These are phyloP conservation scores for Sanghuangporus sanghuang DNA, from an alignment of 1,284 basidiomycete species.

Conservation along the genomic window DNA sequence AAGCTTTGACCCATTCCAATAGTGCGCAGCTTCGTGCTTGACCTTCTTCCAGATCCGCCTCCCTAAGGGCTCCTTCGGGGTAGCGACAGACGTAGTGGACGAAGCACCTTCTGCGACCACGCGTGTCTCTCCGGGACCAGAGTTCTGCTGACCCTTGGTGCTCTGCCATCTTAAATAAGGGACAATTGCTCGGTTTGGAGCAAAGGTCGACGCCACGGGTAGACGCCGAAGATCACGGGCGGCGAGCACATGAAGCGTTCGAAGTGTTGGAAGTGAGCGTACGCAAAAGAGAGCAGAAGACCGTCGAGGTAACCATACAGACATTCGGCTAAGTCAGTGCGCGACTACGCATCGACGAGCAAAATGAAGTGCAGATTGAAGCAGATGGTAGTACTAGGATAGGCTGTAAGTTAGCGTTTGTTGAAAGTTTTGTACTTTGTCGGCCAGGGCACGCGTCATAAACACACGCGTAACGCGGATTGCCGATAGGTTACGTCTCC, in stretches of 20 bases:
- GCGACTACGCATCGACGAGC: constrained; percentile 3
- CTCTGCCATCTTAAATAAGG: constrained; percentile 11
- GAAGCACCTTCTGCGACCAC: constrained; percentile 27
- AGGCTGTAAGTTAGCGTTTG: neutral
- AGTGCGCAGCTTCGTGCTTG: constrained; percentile 95
- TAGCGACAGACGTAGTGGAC: constrained; percentile 36
- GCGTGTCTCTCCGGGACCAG: constrained; percentile 21
- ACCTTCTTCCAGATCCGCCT: constrained; percentile 83
- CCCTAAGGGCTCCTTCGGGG: constrained; percentile 43
- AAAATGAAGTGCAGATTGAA: neutral
- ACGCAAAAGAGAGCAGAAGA: constrained; percentile 35
- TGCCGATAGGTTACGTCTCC: neutral
- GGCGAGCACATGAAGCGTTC: constrained; percentile 23
- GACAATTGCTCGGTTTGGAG: neutral
- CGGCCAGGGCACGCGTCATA: neutral
- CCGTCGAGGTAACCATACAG: constrained; percentile 57
- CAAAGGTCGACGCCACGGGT: constrained; percentile 11
- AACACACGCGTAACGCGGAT: neutral
- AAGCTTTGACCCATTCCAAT: constrained; percentile 96
- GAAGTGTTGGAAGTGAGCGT: neutral
- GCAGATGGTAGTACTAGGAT: neutral
- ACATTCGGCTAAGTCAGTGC: constrained; percentile 35
- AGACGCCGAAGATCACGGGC: constrained; percentile 18
- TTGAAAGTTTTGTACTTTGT: neutral
- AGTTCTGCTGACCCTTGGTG: constrained; percentile 14